A percentile compares a stretch with the other conserved stretches of the same genome.
These are phyloP conservation scores for Colletotrichum chrysophilum DNA, from an alignment of 2,329 filamentous ascomycete species.

Conservation along the genomic window DNA sequence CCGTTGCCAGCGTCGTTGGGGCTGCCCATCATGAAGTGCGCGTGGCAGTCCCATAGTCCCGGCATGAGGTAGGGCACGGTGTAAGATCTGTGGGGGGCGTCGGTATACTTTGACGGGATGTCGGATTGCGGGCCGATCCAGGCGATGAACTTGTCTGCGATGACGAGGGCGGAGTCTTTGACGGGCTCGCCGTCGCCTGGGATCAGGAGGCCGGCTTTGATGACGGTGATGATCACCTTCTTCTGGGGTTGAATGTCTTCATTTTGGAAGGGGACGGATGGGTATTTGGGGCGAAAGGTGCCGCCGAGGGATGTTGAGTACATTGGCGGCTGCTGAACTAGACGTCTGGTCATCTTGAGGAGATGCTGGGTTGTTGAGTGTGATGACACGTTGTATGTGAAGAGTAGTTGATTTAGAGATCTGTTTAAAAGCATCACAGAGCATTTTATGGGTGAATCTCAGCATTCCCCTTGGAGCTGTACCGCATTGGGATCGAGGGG, in stretches of 20 bases:
- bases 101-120: constrained; percentile 33
- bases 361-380: not conserved
- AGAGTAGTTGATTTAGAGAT: not conserved
- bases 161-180: constrained; percentile 42
- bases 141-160: constrained; percentile 40
- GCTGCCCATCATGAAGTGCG: constrained; percentile 46
- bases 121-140: constrained; percentile 40
- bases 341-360: constrained; percentile 6
- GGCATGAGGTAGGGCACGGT: constrained; percentile 52
- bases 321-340: constrained; percentile 18
- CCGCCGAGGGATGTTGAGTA: constrained; percentile 35
- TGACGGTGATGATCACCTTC: constrained; percentile 29
- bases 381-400: not conserved
- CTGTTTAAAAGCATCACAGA: not conserved
- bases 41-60: constrained; percentile 59
- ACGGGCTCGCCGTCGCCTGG: constrained; percentile 49
- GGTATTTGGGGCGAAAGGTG: constrained; percentile 22
- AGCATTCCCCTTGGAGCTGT: not conserved
- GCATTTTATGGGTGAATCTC: not conserved
- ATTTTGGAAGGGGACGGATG: not conserved
- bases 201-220: constrained; percentile 45
- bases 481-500: not conserved
- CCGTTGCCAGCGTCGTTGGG: constrained; percentile 25
- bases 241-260: constrained; percentile 10
- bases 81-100: constrained; percentile 29